Evolutionary conservation across 805 yeast genomes (phyloP).

Genomic region (Ogataea minuta): DNA sequence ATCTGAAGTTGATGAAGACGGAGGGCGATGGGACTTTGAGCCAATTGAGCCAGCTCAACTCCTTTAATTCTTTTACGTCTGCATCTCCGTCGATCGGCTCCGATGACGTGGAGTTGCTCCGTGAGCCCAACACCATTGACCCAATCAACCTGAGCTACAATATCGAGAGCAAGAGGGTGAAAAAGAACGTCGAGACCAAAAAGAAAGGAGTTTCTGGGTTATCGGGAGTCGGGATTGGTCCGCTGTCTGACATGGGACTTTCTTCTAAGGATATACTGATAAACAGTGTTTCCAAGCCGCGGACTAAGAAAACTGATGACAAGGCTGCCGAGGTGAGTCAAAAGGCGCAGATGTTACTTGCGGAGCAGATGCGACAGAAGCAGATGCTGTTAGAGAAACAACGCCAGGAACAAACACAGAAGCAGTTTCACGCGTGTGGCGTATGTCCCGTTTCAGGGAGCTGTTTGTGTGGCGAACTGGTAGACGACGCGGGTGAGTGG

Average conservation of each 20-base stretch:
- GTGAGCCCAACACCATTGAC: slow-evolving; percentile 29
- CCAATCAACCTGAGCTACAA: slow-evolving; percentile 34
- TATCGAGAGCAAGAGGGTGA: slow-evolving; percentile 31
- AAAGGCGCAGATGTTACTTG: slow-evolving; percentile 21
- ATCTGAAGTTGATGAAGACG: slow-evolving; percentile 26
- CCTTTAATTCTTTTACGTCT: neutral
- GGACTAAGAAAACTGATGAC: slow-evolving; percentile 18
- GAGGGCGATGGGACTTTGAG: slow-evolving; percentile 13
- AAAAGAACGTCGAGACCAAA: slow-evolving; percentile 13
- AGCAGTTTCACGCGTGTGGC: slow-evolving; percentile 12
- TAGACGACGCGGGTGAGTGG: slow-evolving; percentile 8
- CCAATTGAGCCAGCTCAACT: neutral
- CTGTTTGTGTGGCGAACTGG: slow-evolving; percentile 6
- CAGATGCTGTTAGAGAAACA: slow-evolving; percentile 20
- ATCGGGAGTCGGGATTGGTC: slow-evolving; percentile 6
- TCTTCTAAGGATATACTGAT: slow-evolving; percentile 30
- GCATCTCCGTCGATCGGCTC: neutral
- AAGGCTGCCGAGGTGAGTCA: slow-evolving; percentile 22
- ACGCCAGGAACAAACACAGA: slow-evolving; percentile 11
- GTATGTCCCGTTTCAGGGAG: slow-evolving; percentile 6
- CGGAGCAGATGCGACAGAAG: slow-evolving; percentile 23
- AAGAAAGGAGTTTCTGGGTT: slow-evolving; percentile 3
- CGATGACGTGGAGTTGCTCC: slow-evolving; percentile 5
- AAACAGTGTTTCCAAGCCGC: slow-evolving; percentile 15
- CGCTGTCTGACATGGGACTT: slow-evolving; percentile 13